A percentile compares a stretch with the other conserved stretches of the same genome.
Evolutionary conservation across 2,329 filamentous ascomycete genomes (phyloP).

Genomic region (Thelonectria blattea): DNA sequence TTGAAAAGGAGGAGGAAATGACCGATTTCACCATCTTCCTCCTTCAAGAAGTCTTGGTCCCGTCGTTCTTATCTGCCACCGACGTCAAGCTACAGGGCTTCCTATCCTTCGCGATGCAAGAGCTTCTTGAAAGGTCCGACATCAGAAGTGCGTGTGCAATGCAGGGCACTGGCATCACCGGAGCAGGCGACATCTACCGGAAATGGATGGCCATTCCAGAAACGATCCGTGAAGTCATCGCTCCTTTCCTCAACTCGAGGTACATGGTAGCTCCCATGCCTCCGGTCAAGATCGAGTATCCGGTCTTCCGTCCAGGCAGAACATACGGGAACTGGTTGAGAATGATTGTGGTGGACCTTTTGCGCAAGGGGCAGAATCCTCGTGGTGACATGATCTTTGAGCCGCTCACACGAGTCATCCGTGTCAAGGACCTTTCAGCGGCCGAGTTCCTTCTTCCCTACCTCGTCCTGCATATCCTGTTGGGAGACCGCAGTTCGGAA

Average conservation of each 20-base stretch:
- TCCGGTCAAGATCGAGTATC: slow-evolving; percentile 68
- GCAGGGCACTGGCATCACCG: slow-evolving; percentile 47
- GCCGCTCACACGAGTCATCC: slow-evolving; percentile 80
- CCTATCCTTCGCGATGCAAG: slow-evolving; percentile 93
- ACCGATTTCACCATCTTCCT: slow-evolving; percentile 86
- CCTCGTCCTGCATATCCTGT: slow-evolving; percentile 79
- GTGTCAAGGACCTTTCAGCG: slow-evolving; percentile 84
- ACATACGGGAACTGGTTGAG: slow-evolving; percentile 84
- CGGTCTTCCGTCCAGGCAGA: slow-evolving; percentile 73
- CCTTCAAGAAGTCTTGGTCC: slow-evolving; percentile 85
- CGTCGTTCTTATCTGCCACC: slow-evolving; percentile 87
- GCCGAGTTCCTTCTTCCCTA: slow-evolving; percentile 90
- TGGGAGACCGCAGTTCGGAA: slow-evolving; percentile 68
- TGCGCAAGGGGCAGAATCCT: slow-evolving; percentile 76
- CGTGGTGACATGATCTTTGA: slow-evolving; percentile 81
- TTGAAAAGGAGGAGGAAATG: slow-evolving; percentile 76
- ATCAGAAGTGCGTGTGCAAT: slow-evolving; percentile 64
- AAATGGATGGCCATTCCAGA: slow-evolving; percentile 84
- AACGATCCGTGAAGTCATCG: slow-evolving; percentile 78
- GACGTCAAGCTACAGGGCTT: slow-evolving; percentile 90
- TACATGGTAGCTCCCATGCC: slow-evolving; percentile 74
- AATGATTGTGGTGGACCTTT: slow-evolving; percentile 78
- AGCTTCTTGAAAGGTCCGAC: slow-evolving; percentile 79
- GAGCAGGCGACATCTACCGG: slow-evolving; percentile 66
- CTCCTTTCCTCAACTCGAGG: slow-evolving; percentile 84